Evolutionary conservation across 179 eudicot genomes (phyloP).

Genomic region (Patellifolia procumbens): DNA sequence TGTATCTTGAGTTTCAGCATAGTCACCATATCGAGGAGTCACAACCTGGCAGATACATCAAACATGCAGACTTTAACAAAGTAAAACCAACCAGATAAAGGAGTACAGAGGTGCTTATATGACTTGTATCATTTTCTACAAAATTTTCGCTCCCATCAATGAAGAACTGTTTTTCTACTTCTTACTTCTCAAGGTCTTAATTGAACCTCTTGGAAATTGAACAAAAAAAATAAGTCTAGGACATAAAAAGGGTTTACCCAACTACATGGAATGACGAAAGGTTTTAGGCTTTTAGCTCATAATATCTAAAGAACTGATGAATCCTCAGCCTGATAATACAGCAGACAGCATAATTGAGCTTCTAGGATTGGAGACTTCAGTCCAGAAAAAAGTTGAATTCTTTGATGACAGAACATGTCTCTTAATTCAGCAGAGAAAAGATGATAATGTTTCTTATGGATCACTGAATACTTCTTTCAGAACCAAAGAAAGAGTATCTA

Average conservation of each 20-base stretch:
- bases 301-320: neutral
- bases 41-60: conserved; percentile 55
- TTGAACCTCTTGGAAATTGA: neutral
- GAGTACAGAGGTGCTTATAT: neutral
- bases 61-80: neutral
- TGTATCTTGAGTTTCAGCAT: conserved; percentile 64
- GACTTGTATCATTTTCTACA: neutral
- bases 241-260: too few relatives aligned
- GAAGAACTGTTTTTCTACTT: neutral
- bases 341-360: neutral
- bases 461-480: neutral
- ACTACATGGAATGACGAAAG: neutral
- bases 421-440: conserved; percentile 3
- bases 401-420: neutral
- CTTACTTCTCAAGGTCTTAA: neutral
- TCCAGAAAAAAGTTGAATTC: neutral
- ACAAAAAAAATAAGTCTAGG: neutral
- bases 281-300: conserved; percentile 14
- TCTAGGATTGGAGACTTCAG: neutral
- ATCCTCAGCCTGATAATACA: neutral
- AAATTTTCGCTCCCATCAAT: neutral
- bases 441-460: neutral
- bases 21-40: conserved; percentile 78
- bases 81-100: neutral
- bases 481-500: conserved; percentile 1